phyloP scores from a whole-genome alignment of 1,284 basidiomycete genomes.

The Cryptococcus neoformans region DNA sequence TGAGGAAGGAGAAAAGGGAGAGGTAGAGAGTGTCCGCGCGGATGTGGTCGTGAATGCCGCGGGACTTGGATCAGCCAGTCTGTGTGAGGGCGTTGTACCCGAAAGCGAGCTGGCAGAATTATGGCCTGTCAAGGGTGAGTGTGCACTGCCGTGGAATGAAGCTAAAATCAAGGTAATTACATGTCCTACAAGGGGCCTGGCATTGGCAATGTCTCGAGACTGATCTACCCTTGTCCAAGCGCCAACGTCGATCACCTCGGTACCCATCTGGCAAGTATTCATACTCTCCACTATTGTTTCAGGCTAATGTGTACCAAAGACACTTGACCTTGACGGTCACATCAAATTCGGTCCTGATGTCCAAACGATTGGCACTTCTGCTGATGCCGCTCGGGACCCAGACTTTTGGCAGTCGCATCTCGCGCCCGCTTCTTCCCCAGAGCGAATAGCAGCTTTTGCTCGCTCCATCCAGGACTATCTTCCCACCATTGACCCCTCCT shows the following conservation, averaged over 20 bases:
- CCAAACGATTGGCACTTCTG: constrained; percentile 69
- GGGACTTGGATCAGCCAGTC: constrained; percentile 70
- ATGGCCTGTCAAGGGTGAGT: constrained; percentile 64
- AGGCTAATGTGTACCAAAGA: constrained; percentile 42
- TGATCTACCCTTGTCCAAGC: constrained; percentile 88
- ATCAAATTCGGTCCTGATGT: constrained; percentile 92
- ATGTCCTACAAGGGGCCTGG: constrained; percentile 80
- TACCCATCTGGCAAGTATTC: constrained; percentile 62
- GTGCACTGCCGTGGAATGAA: neutral
- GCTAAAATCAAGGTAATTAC: constrained; percentile 64
- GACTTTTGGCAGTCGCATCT: constrained; percentile 77
- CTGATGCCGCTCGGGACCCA: constrained; percentile 53
- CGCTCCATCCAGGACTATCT: constrained; percentile 62
- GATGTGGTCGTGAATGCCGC: constrained; percentile 82
- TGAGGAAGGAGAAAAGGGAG: constrained; percentile 31
- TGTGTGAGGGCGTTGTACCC: constrained; percentile 69
- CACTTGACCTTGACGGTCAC: constrained; percentile 81
- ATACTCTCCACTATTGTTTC: neutral
- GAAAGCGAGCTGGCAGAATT: constrained; percentile 58
- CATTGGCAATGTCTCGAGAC: constrained; percentile 59
- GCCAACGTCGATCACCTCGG: constrained; percentile 64
- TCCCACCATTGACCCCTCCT: constrained; percentile 62
- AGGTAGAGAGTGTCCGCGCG: constrained; percentile 71
- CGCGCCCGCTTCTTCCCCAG: constrained; percentile 61
- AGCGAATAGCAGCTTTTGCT: constrained; percentile 60